These are phyloP conservation scores for Pseudoscleropodium purum DNA, from an alignment of 225 moss, liverwort and hornwort genomes.

Conservation along the genomic window DNA sequence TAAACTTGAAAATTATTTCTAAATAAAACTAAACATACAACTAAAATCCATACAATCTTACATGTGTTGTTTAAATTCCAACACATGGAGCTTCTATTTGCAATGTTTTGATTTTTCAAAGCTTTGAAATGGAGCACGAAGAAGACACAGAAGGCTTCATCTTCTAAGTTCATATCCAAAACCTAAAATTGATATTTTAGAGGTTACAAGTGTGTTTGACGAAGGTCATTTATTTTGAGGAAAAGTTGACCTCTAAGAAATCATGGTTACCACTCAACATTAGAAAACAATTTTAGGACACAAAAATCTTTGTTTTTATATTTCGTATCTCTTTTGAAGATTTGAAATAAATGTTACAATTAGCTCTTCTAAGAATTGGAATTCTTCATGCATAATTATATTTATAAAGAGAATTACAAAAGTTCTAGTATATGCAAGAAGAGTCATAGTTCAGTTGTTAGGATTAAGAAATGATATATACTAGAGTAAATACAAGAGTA, in stretches of 20 bases:
- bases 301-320: background rate
- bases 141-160: too few relatives aligned
- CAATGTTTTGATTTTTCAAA: too few relatives aligned
- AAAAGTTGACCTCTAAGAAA: accelerated
- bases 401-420: background rate
- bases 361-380: background rate
- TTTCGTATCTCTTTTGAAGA: background rate
- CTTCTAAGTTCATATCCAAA: too few relatives aligned
- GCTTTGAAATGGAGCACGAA: too few relatives aligned
- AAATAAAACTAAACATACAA: background rate
- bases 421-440: background rate
- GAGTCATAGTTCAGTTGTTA: background rate
- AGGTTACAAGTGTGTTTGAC: accelerated
- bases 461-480: background rate
- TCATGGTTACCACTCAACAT: accelerated
- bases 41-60: background rate
- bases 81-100: too few relatives aligned
- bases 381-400: background rate
- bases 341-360: background rate
- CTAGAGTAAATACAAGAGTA: too few relatives aligned
- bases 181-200: accelerated
- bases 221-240: background rate
- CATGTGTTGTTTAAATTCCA: too few relatives aligned
- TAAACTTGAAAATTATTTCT: background rate
- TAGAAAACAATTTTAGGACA: accelerated